Evolutionary conservation across 2,329 filamentous ascomycete species (phyloP).

Genomic region (Huntiella decipiens): DNA sequence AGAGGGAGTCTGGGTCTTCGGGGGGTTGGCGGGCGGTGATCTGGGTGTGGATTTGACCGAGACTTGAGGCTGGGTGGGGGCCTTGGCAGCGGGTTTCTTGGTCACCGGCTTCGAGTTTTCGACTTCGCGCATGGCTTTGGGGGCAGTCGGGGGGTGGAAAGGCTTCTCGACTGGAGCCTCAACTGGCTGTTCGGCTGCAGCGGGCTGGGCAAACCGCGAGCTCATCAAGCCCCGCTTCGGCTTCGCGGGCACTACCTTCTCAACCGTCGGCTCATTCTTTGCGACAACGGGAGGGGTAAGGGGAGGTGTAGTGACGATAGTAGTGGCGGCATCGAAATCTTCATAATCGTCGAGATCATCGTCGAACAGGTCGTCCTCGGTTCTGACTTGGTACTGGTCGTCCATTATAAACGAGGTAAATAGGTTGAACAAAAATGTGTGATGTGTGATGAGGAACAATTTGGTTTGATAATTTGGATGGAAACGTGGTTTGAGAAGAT

Average conservation of each 20-base stretch:
- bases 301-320: conserved; percentile 11
- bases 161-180: background rate
- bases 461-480: too few species aligned
- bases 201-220: background rate
- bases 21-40: background rate
- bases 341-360: conserved; percentile 41
- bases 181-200: background rate
- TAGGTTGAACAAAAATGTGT: too few species aligned
- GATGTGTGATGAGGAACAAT: too few species aligned
- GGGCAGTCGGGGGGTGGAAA: background rate
- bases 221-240: too few species aligned
- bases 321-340: conserved; percentile 14
- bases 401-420: conserved; percentile 25
- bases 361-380: conserved; percentile 43
- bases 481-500: too few species aligned
- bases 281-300: background rate
- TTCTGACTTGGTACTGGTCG: conserved; percentile 40
- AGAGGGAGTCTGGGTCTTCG: background rate
- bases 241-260: background rate
- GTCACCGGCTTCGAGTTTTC: too few species aligned
- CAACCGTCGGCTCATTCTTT: conserved; percentile 7
- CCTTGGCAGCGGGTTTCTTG: background rate
- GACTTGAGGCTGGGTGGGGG: background rate
- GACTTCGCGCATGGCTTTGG: background rate
- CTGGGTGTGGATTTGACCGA: background rate